Base-by-base conservation (phyloP, 2,329 filamentous ascomycete genomes). In the Aspergillus puulaauensis region DNA sequence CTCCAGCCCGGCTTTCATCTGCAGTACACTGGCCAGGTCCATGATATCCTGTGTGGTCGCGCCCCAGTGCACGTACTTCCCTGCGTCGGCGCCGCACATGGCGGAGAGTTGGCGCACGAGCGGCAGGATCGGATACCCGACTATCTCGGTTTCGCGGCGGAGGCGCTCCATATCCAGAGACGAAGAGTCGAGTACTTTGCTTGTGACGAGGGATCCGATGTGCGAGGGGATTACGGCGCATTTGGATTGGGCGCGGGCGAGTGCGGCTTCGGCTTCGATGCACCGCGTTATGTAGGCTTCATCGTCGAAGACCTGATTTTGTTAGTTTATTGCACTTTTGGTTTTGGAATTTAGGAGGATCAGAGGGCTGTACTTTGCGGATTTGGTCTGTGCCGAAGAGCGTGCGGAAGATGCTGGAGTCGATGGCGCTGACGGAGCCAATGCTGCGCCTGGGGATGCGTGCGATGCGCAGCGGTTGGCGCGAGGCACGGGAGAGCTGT, bases 391-490 rank as follows among this genome's bases (percentile, higher is more conserved):
- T 60, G 37, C 58, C 58, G 40, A 57, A 57, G 12, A 60, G 40
- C 21, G 58, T 60, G 14, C 58, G 58, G 40, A 60, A 59, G 39
- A 57, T 60, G 40, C 58, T 44, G 6, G 58, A 60, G 54, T 64
- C 45, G 41, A 61, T 59, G n/a, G 57, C 59, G 19, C 59, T 61
- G 54, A 69, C 65, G 12, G 66, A 68, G 41, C 67, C 66, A 40
- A 27, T 84, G 93, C 61, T 88, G 86, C 70, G 80, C 80, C 80
- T 37, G 82, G 88, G 70, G 88, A 89, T 63, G 86, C 21, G 31
- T 9, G 55, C 19, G 35, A 54, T 27, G 35, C 54, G 43, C 44
- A 57, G 35, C 19, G 52, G 47, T 40, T 35, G 44, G 24, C 52
- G 60, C 37, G 60, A 41, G 33, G 54, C 21, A 17, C 64, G 62